A percentile compares a stretch with the other conserved stretches of the same genome.
Conservation (phyloP, 78 protist genomes). For the Dictyostelium capitatum region DNA sequence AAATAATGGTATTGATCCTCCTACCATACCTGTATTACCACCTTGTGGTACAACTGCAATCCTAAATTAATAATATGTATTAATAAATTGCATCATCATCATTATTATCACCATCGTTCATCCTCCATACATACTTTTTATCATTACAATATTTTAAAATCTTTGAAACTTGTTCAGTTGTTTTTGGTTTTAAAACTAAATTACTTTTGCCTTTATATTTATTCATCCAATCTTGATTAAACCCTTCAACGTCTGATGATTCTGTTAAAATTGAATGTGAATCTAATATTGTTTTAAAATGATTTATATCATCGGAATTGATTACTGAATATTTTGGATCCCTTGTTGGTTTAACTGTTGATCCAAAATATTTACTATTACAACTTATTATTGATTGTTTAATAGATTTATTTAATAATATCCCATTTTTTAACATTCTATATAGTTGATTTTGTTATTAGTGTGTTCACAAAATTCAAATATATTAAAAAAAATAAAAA, state of each 20-base stretch:
- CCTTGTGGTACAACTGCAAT: constrained; percentile 96
- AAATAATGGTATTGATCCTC: constrained; percentile 90
- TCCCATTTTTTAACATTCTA: no score
- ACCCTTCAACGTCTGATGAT: constrained; percentile 50
- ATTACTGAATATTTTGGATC: constrained; percentile 18
- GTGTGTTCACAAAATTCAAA: no score
- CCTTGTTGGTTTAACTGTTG: background rate
- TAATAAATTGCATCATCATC: no score
- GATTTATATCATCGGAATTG: constrained; percentile 33
- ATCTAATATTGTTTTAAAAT: constrained; percentile 40
- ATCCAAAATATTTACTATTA: background rate
- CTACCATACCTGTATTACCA: constrained; percentile 99
- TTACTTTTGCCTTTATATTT: constrained; percentile 59
- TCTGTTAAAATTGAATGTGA: constrained; percentile 31
- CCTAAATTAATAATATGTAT: background rate
- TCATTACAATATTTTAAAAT: constrained; percentile 83
- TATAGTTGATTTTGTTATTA: no score
- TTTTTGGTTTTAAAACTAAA: constrained; percentile 77
- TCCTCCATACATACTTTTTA: background rate
- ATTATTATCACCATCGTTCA: background rate
- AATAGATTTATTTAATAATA: no score
- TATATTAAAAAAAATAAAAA: no score
- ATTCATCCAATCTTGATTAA: constrained; percentile 87
- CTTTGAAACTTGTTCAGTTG: constrained; percentile 86
- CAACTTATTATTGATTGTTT: no score